Percentiles rank a stretch among this genome's conserved stretches.
Evolutionary conservation across 1,284 basidiomycete genomes (phyloP).

Genomic region (Trichosporon inkin): DNA sequence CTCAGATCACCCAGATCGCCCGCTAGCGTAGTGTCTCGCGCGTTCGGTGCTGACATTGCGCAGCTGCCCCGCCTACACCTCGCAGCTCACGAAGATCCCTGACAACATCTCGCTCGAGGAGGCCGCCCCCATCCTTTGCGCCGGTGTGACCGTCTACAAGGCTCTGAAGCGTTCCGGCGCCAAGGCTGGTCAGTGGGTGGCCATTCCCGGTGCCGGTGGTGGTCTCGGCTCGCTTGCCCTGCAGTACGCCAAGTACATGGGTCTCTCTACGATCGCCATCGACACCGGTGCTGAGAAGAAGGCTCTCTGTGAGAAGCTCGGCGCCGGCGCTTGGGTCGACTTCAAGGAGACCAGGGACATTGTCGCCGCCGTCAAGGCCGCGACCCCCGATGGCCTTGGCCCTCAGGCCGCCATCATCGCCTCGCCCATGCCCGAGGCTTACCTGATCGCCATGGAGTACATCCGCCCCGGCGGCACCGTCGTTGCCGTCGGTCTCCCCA

Average conservation of each 20-base stretch:
- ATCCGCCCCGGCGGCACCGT: conserved; percentile 61
- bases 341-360: conserved; percentile 56
- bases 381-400: conserved; percentile 63
- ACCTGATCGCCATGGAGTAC: conserved; percentile 67
- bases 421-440: conserved; percentile 55
- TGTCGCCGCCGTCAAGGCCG: conserved; percentile 50
- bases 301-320: conserved; percentile 63
- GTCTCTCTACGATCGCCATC: conserved; percentile 73
- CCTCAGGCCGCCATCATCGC: conserved; percentile 72
- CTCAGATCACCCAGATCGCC: too few species aligned
- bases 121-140: conserved; percentile 78
- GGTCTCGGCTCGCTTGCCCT: conserved; percentile 57
- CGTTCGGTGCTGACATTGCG: neutral
- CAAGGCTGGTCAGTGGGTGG: conserved; percentile 74
- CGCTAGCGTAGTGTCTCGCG: neutral
- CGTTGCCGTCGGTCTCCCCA: conserved; percentile 71
- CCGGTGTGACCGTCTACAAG: conserved; percentile 62
- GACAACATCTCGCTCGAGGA: conserved; percentile 61
- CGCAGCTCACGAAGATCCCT: conserved; percentile 72
- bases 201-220: conserved; percentile 57
- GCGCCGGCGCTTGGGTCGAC: conserved; percentile 75
- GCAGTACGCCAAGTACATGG: conserved; percentile 71
- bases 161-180: conserved; percentile 71
- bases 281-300: conserved; percentile 71
- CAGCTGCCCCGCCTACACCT: conserved; percentile 54